Base-by-base conservation (phyloP, 176 grass and related monocot genomes). In the Oryza rufipogon region DNA sequence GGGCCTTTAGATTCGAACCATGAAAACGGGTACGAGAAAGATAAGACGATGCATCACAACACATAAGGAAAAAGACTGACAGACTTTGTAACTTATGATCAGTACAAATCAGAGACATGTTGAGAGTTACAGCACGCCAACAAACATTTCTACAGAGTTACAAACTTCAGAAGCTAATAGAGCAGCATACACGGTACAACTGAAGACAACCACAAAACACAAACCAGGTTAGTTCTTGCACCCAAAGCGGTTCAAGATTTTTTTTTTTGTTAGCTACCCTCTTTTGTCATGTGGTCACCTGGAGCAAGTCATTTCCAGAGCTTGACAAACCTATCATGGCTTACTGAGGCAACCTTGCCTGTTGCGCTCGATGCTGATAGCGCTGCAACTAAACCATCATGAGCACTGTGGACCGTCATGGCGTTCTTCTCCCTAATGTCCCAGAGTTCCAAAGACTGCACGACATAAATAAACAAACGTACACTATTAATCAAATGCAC, bases 401-500 rank as follows among this genome's bases (percentile, higher is more conserved):
- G 93, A 1, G 93, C 96, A 32, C 90, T 80, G 56, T 92, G 82
- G 2, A 98, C 51, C 48, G 85, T 93, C 91, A 95, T 95, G 8
- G 91, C 77, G 76, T 90, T 95, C 77, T 89, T 93, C 73, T 93
- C 93, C 73, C 86, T 80, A 72, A 93, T 90, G 83, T 98, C 93
- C 96, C 96, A 98, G 73, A 98, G 96, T 74, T 98, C 93, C 74
- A 98, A 86, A 17, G 96, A 95, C 96, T 98, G 87, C 92, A 93
- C 11, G 14, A 70, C 32, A 75, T 20, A 77, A 66, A 85, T 61
- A 51, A 80, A 63, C 4, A 7, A 70, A 48, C 6, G 75, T 13
- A 70, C 26, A 65, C 41, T 72, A 66, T 30, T 36, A 68, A 38
- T 30, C 25, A 68, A 10, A 61, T n/a, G 30, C 56, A 42, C 13